Conservation (phyloP, 306 rosid genomes). For the Pueraria montana region DNA sequence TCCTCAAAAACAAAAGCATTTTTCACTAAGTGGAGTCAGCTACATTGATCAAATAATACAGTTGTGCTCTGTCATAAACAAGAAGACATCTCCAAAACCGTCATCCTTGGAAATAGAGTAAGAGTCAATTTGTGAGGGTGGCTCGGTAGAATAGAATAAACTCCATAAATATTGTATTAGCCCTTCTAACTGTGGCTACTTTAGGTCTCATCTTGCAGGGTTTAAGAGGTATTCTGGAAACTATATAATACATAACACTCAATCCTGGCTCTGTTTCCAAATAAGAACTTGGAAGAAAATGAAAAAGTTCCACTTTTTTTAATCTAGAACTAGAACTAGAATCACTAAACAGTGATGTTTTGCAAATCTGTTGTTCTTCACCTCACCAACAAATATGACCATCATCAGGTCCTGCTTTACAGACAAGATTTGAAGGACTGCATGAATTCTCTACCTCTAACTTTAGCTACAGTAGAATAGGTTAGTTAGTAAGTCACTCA, state of each 20-base stretch:
- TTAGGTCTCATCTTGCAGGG: slow-evolving; percentile 3
- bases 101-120: slow-evolving; percentile 5
- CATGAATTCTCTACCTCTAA: slow-evolving; percentile 5
- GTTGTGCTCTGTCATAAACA: slow-evolving; percentile 10
- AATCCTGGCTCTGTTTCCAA: slow-evolving; percentile 4
- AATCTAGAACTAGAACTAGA: slow-evolving; percentile 35
- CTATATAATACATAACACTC: slow-evolving; percentile 6
- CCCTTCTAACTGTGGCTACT: slow-evolving; percentile 13
- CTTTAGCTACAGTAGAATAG: slow-evolving; percentile 7
- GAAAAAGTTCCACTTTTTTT: neutral
- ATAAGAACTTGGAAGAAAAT: neutral
- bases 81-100: neutral
- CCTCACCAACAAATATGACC: slow-evolving; percentile 5
- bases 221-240: slow-evolving; percentile 7
- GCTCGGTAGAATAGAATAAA: neutral
- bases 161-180: neutral
- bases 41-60: slow-evolving; percentile 4
- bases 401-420: slow-evolving; percentile 12
- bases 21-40: neutral
- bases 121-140: slow-evolving; percentile 4
- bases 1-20: neutral
- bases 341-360: neutral
- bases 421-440: neutral
- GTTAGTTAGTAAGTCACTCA: neutral
- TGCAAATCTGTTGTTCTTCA: neutral